Percentiles rank a stretch among this genome's conserved stretches.
Evolutionary conservation across 2,329 filamentous ascomycete species (phyloP).

Genomic region (Endocalyx cinctus): DNA sequence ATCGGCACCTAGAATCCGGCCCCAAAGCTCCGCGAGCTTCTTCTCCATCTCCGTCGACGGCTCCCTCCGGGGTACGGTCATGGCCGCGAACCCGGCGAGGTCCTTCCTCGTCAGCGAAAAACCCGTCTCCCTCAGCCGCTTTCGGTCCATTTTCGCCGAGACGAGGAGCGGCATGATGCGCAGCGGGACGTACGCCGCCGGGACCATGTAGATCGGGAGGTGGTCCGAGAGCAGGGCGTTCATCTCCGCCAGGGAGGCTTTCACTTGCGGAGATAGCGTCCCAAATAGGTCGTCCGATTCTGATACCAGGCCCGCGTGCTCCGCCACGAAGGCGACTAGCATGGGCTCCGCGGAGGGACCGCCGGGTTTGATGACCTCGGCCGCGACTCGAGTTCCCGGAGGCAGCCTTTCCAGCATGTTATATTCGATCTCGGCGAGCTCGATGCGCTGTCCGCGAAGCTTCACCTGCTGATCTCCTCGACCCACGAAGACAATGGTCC

Average conservation of each 20-base stretch:
- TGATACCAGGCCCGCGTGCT: conserved; percentile 22
- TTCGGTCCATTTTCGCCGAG: conserved; percentile 46
- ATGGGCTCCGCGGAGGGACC: conserved; percentile 35
- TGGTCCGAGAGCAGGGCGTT: conserved; percentile 28
- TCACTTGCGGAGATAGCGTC: conserved; percentile 19
- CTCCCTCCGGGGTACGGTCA: conserved; percentile 27
- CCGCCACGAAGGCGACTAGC: conserved; percentile 40
- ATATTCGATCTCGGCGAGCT: conserved; percentile 51
- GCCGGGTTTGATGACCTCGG: conserved; percentile 45
- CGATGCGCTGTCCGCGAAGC: conserved; percentile 60
- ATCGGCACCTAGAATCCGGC: conserved; percentile 31
- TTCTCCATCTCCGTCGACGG: conserved; percentile 35
- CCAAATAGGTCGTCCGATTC: conserved; percentile 19
- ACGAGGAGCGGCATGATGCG: conserved; percentile 41
- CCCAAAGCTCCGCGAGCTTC: conserved; percentile 33
- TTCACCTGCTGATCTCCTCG: conserved; percentile 67
- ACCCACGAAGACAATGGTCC: conserved; percentile 52
- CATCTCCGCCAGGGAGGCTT: conserved; percentile 22
- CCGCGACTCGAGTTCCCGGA: conserved; percentile 35
- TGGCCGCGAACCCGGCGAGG: conserved; percentile 29
- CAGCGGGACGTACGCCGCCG: conserved; percentile 41
- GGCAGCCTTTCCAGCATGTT: conserved; percentile 43
- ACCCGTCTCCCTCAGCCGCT: conserved; percentile 42
- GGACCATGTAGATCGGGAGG: conserved; percentile 42
- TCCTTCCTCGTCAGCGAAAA: conserved; percentile 36